phyloP scores from a whole-genome alignment of 2,329 filamentous ascomycete species.

The Xylogone sp. region DNA sequence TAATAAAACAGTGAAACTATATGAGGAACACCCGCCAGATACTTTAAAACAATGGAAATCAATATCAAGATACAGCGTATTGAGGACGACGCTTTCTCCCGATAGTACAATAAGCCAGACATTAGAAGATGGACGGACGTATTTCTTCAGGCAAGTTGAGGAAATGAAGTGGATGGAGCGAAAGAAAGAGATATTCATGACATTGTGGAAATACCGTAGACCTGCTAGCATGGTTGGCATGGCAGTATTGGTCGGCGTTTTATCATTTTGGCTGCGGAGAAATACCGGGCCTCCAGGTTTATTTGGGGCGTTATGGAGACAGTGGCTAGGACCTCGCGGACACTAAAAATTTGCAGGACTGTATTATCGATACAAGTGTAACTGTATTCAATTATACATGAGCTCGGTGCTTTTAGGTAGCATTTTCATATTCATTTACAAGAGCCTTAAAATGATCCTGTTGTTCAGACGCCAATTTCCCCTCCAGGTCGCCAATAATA shows the following conservation, averaged over 20 bases:
- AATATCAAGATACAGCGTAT: conserved; percentile 72
- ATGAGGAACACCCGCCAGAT: conserved; percentile 66
- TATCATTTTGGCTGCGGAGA: conserved; percentile 65
- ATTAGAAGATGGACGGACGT: conserved; percentile 59
- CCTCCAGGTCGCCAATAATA: conserved; percentile 76
- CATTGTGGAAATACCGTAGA: conserved; percentile 61
- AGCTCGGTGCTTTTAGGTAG: conserved; percentile 6
- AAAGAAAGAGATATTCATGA: conserved; percentile 43
- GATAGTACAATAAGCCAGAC: conserved; percentile 49
- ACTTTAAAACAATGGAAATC: conserved; percentile 65
- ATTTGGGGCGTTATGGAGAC: conserved; percentile 23
- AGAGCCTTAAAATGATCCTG: conserved; percentile 69
- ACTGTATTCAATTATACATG: not conserved
- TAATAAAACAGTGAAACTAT: conserved; percentile 58
- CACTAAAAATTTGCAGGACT: conserved; percentile 9
- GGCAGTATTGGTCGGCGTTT: conserved; percentile 61
- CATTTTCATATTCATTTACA: conserved; percentile 54
- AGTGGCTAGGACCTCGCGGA: conserved; percentile 12
- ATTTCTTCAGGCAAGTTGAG: conserved; percentile 67
- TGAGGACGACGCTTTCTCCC: conserved; percentile 72
- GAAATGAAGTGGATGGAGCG: conserved; percentile 67
- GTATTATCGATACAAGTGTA: not conserved
- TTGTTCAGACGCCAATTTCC: conserved; percentile 72
- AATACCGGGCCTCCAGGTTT: conserved; percentile 23
- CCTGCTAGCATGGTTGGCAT: conserved; percentile 59